Conservation (phyloP, 2,329 filamentous ascomycete species). For the Emydomyces testavorans region DNA sequence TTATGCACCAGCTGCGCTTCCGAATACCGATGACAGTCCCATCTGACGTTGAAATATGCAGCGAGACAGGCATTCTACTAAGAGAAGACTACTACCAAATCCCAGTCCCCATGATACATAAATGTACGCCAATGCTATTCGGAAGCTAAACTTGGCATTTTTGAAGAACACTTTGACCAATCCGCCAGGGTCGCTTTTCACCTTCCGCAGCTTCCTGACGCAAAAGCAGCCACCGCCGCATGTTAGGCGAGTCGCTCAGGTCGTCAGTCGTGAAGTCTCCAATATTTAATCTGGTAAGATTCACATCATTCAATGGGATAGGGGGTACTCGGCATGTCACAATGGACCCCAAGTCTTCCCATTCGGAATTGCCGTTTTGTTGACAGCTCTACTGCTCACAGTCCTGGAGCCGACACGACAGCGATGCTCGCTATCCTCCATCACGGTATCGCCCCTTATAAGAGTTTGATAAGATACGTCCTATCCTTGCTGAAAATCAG, state of each 20-base stretch:
- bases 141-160: constrained; percentile 8
- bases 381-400: constrained; percentile 6
- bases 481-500: constrained; percentile 8
- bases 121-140: not conserved
- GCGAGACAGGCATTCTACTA: constrained; percentile 2
- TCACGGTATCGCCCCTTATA: not conserved
- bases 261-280: not conserved
- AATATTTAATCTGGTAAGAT: too few species aligned
- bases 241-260: not conserved
- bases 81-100: too few species aligned
- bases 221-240: too few species aligned
- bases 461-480: not conserved
- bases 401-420: not conserved
- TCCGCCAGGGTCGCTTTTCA: not conserved
- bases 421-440: constrained; percentile 1
- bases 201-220: too few species aligned
- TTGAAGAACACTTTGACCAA: not conserved
- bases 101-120: too few species aligned
- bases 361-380: too few species aligned
- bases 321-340: not conserved
- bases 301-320: too few species aligned
- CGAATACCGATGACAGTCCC: not conserved
- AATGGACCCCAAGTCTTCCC: not conserved
- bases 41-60: not conserved
- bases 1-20: not conserved